Percentiles rank a stretch among this genome's conserved stretches.
These are phyloP conservation scores for Candida morakotiae DNA, from an alignment of 805 yeast species.

Conservation along the genomic window DNA sequence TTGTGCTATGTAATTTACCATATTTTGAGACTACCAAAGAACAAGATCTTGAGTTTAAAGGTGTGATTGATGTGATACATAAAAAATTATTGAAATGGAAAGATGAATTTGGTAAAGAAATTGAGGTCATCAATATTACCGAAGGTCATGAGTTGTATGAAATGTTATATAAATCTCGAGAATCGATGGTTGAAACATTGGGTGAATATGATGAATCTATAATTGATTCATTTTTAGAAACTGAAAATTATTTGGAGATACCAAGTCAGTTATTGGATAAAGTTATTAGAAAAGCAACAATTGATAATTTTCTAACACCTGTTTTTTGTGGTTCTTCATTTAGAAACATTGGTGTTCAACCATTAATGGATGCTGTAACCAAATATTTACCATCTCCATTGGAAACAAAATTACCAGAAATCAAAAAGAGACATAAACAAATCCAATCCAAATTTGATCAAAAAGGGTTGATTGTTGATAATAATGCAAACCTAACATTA, in stretches of 20 bases:
- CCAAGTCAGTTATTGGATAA: conserved; percentile 48
- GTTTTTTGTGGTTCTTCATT: conserved; percentile 92
- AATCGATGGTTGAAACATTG: conserved; percentile 76
- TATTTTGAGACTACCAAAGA: conserved; percentile 40
- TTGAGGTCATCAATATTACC: conserved; percentile 43
- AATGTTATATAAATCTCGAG: conserved; percentile 56
- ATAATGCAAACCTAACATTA: conserved; percentile 58
- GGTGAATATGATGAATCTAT: conserved; percentile 79
- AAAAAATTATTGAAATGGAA: conserved; percentile 57
- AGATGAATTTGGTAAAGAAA: conserved; percentile 47
- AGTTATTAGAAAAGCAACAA: conserved; percentile 64
- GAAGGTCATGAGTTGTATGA: conserved; percentile 36
- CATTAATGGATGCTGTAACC: conserved; percentile 78
- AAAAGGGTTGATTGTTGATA: conserved; percentile 50
- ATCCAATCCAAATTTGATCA: conserved; percentile 25
- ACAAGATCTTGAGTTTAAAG: conserved; percentile 48
- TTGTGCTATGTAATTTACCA: conserved; percentile 75
- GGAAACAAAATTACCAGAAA: conserved; percentile 57
- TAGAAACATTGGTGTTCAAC: conserved; percentile 91
- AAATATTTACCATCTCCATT: conserved; percentile 79
- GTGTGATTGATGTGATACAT: conserved; percentile 73
- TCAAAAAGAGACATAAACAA: conserved; percentile 19
- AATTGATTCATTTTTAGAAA: conserved; percentile 72
- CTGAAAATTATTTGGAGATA: conserved; percentile 68
- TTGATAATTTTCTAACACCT: conserved; percentile 60